Evolutionary conservation across 2,329 filamentous ascomycete genomes (phyloP).

Genomic region (Phaeomoniella chlamydospora): DNA sequence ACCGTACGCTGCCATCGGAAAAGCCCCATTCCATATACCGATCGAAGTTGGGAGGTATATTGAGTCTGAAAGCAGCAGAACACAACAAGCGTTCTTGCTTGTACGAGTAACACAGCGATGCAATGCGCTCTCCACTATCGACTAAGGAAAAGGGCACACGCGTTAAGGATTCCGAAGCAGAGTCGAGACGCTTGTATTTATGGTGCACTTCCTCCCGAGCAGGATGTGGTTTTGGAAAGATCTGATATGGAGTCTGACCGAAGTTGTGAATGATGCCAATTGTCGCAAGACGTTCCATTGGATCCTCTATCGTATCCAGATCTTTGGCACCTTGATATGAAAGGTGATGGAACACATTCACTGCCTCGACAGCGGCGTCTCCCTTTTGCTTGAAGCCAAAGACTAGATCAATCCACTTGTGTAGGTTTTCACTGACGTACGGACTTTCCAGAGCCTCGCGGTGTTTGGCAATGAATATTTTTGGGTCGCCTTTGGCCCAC

Average conservation of each 20-base stretch:
- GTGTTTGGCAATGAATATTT: constrained; percentile 89
- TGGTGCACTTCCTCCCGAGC: constrained; percentile 54
- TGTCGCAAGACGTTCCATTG: constrained; percentile 71
- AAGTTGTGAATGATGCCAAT: constrained; percentile 98
- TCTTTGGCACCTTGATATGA: constrained; percentile 92
- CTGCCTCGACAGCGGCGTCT: constrained; percentile 76
- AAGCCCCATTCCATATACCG: constrained; percentile 95
- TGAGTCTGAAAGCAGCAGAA: constrained; percentile 69
- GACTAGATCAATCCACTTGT: constrained; percentile 90
- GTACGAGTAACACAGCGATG: constrained; percentile 61
- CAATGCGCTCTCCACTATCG: constrained; percentile 63
- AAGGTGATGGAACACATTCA: constrained; percentile 92
- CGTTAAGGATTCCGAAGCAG: constrained; percentile 58
- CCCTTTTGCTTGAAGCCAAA: constrained; percentile 92
- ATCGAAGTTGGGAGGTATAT: constrained; percentile 75
- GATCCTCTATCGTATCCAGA: constrained; percentile 78
- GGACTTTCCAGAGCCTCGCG: constrained; percentile 91
- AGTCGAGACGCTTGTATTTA: constrained; percentile 59
- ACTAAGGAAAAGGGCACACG: constrained; percentile 55
- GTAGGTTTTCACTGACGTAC: constrained; percentile 76
- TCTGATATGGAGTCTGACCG: constrained; percentile 90
- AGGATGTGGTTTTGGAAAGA: constrained; percentile 72
- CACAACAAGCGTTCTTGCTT: constrained; percentile 75
- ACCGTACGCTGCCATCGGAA: constrained; percentile 80
- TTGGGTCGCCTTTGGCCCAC: constrained; percentile 92